These are phyloP conservation scores for Pseudozyma flocculosa DNA, from an alignment of 1,284 basidiomycete species.

Conservation along the genomic window DNA sequence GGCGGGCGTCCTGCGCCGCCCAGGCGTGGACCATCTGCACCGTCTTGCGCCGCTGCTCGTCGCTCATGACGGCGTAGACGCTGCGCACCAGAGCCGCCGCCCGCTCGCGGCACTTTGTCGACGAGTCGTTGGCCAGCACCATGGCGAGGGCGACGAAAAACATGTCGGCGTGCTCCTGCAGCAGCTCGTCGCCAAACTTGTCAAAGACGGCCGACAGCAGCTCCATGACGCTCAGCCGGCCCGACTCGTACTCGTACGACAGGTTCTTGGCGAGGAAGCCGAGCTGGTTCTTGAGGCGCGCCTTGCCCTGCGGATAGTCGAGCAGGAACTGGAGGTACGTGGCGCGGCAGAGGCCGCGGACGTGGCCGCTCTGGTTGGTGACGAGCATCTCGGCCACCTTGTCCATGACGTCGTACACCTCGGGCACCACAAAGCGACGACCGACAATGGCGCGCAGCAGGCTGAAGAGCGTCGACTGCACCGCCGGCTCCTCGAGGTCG, in stretches of 20 bases:
- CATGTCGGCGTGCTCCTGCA: conserved; percentile 82
- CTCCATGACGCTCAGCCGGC: conserved; percentile 88
- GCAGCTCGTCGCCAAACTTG: conserved; percentile 78
- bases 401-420: conserved; percentile 97
- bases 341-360: conserved; percentile 86
- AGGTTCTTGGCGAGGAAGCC: conserved; percentile 91
- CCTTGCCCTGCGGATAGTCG: conserved; percentile 96
- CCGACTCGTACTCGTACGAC: conserved; percentile 85
- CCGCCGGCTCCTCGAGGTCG: conserved; percentile 87
- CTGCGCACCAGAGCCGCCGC: conserved; percentile 77
- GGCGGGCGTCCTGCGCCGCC: conserved; percentile 67
- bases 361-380: conserved; percentile 84
- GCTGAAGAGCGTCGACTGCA: conserved; percentile 80
- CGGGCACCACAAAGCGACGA: conserved; percentile 87
- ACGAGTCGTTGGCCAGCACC: conserved; percentile 89
- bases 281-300: conserved; percentile 82
- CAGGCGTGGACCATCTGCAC: conserved; percentile 77
- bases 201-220: conserved; percentile 76
- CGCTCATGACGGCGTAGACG: conserved; percentile 71
- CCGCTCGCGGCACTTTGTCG: conserved; percentile 82
- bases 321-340: conserved; percentile 91
- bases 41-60: conserved; percentile 66
- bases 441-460: conserved; percentile 89
- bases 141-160: conserved; percentile 90
- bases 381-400: conserved; percentile 92